Base-by-base conservation (phyloP, 1,284 basidiomycete genomes). In the Tylopilus orsonianus region DNA sequence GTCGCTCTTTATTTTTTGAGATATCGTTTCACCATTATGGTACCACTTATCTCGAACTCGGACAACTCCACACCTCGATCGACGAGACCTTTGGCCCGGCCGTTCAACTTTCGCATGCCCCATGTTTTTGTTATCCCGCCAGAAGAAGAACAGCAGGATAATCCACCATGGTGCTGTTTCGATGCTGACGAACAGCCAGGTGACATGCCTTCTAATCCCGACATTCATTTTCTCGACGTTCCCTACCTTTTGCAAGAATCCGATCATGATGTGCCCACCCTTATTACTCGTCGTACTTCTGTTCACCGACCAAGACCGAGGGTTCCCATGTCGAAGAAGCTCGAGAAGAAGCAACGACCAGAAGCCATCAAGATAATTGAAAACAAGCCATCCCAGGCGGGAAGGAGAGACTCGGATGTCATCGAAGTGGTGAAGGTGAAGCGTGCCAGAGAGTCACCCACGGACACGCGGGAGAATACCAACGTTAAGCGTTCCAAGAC, bases 81-180 rank as follows among this genome's bases (percentile, higher is more conserved):
- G 8, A 53, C 51, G 24, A 40, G 48, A 41, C 33, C 45, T 8
- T 26, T 24, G n/a, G 12, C 39, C 1, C 39, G 29, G n/a, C 36
- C 52, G 8, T 56, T 59, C 22, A 56, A 55, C 36, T 52, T 70
- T 24, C 66, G 70, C 30, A 73, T 84, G 69, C 85, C 83, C 12
- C 75, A 80, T 55, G 81, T 87, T 47, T 81, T 83, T 56, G 78
- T 87, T 27, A 72, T 80, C 34, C 86, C 85, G 10, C 85, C 85
- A 23, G 85, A 83, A 59, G 85, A 87, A 62, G 85, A 87, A 58
- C 71, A 80, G 38, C 65, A 70, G 22, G 61, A 69, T 16, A 74
- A 69, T 10, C 80, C 80, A 8, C 75, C 83, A 8, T 86, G 77
- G 74, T 83, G 80, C 59, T 84, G 72, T 60, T 86, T 85, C 61